Base-by-base conservation (phyloP, 768 basidiomycete genomes). In the Pisolithus tinctorius region DNA sequence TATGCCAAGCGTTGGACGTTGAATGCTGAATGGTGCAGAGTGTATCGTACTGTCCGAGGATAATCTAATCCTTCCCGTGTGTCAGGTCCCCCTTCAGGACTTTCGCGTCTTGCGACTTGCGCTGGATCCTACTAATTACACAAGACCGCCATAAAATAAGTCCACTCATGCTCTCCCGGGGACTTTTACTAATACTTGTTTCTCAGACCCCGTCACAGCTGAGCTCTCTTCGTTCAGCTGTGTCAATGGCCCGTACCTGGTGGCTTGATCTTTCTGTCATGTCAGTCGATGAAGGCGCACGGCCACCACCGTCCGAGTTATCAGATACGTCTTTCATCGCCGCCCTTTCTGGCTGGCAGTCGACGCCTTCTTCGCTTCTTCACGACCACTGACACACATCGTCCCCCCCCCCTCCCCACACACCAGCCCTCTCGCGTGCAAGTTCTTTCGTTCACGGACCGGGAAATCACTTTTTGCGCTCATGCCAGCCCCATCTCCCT, bases 1-100 rank as follows among this genome's bases (percentile, higher is more conserved):
- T 89, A 57, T 86, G 90, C 65, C 69, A 90, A 91, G 60, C 55
- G 81, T 65, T n/a, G n/a, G n/a, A n/a, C n/a, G n/a, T n/a, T n/a
- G n/a, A n/a, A n/a, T n/a, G n/a, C n/a, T 30, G 27, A 41, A 36
- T 48, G 26, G 54, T 3, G 41, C 16, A n/a, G n/a, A n/a, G n/a
- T n/a, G n/a, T n/a, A 6, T n/a, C n/a, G n/a, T n/a, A n/a, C n/a
- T n/a, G n/a, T n/a, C 48, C 16, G 38, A 41, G 16, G 3, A 31
- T 11, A 42, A 40, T n/a, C n/a, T n/a, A n/a, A n/a, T n/a, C n/a
- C n/a, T n/a, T n/a, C n/a, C n/a, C n/a, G n/a, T n/a, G n/a, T n/a
- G n/a, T n/a, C n/a, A n/a, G n/a, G n/a, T n/a, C n/a, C n/a, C n/a
- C n/a, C n/a, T n/a, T n/a, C n/a, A n/a, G n/a, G n/a, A n/a, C n/a